A percentile compares a stretch with the other conserved stretches of the same genome.
Evolutionary conservation across 2,329 filamentous ascomycete species (phyloP).

Genomic region (Ophiosphaerella korrae): DNA sequence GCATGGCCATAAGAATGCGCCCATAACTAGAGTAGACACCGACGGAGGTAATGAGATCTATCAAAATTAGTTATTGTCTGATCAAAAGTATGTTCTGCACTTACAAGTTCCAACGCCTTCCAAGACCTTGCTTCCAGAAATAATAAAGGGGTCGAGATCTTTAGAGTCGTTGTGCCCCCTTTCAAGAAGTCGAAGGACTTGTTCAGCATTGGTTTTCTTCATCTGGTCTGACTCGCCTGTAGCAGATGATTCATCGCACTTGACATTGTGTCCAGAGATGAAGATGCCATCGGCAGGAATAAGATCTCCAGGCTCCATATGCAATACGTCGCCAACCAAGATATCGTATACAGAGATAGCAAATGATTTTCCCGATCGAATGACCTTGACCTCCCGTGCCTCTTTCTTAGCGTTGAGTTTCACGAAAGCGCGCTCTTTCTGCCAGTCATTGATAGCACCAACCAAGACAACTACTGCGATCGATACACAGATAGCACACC

Average conservation of each 20-base stretch:
- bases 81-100: background rate
- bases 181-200: slow-evolving; percentile 68
- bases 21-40: slow-evolving; percentile 76
- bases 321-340: slow-evolving; percentile 71
- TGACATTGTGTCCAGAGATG: slow-evolving; percentile 66
- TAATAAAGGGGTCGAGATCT: slow-evolving; percentile 81
- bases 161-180: slow-evolving; percentile 61
- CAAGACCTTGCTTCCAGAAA: slow-evolving; percentile 79
- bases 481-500: slow-evolving; percentile 77
- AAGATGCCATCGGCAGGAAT: slow-evolving; percentile 72
- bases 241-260: slow-evolving; percentile 73
- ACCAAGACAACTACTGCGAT: slow-evolving; percentile 76
- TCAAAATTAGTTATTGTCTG: background rate
- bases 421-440: slow-evolving; percentile 80
- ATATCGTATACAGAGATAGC: slow-evolving; percentile 69
- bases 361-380: slow-evolving; percentile 73
- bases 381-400: slow-evolving; percentile 72
- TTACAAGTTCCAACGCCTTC: slow-evolving; percentile 74
- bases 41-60: slow-evolving; percentile 69
- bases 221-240: slow-evolving; percentile 74
- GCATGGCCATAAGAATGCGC: slow-evolving; percentile 76
- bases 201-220: slow-evolving; percentile 67
- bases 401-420: slow-evolving; percentile 82
- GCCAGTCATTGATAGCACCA: slow-evolving; percentile 79
- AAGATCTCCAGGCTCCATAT: slow-evolving; percentile 69